A percentile compares a stretch with the other conserved stretches of the same genome.
Evolutionary conservation across 352 stramenopile genomes (phyloP).

Genomic region (Phytopythium helicoides): DNA sequence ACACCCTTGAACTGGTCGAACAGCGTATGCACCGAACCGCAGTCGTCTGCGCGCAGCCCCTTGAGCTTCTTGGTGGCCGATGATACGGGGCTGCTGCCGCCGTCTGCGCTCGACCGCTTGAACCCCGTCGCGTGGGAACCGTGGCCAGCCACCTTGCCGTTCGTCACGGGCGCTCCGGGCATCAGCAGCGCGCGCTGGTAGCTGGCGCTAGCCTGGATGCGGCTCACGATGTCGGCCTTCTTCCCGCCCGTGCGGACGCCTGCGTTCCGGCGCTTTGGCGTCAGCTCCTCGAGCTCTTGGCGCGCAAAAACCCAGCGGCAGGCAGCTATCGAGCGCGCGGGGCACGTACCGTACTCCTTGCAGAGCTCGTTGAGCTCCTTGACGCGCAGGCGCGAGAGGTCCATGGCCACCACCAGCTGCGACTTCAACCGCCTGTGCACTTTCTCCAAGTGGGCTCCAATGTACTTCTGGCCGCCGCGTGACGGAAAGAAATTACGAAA

Average conservation of each 20-base stretch:
- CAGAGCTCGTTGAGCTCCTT: constrained; percentile 85
- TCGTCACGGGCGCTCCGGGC: constrained; percentile 22
- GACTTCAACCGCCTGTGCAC: not conserved
- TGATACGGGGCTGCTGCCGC: constrained; percentile 22
- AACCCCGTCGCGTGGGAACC: constrained; percentile 10
- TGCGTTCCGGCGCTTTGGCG: constrained; percentile 11
- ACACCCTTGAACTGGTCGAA: constrained; percentile 71
- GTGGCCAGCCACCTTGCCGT: constrained; percentile 8
- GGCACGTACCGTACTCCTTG: constrained; percentile 59
- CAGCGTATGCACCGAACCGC: constrained; percentile 43
- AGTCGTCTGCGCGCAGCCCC: constrained; percentile 22
- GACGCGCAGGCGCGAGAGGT: constrained; percentile 65
- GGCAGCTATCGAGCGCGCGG: not conserved
- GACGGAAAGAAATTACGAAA: no score
- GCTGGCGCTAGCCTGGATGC: constrained; percentile 53
- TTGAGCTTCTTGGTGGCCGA: constrained; percentile 57
- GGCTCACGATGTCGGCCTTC: constrained; percentile 76
- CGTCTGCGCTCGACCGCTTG: constrained; percentile 25
- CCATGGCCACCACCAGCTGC: constrained; percentile 30
- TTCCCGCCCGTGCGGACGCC: constrained; percentile 66
- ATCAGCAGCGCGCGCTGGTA: constrained; percentile 35
- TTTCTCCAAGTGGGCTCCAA: no score
- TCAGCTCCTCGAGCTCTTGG: not conserved
- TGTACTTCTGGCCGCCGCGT: no score
- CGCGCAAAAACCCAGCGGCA: no score